A percentile compares a stretch with the other conserved stretches of the same genome.
Conservation (phyloP, 163 green algal species). For the Picocystis sp. region DNA sequence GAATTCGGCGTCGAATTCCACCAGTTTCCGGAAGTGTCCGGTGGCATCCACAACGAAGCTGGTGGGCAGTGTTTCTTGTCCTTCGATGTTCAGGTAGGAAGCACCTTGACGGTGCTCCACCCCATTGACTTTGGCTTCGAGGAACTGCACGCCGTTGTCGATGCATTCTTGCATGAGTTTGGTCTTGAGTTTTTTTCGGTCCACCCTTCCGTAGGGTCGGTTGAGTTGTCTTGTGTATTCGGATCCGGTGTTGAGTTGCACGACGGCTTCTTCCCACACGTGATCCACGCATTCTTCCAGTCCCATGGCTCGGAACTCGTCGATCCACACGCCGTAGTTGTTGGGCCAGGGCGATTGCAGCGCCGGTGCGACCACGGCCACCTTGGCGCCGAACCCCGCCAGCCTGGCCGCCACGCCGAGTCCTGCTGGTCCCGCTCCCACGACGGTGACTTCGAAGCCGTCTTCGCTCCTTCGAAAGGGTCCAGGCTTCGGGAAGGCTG, state of each 20-base stretch:
- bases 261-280: constrained; percentile 67
- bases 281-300: constrained; percentile 77
- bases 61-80: constrained; percentile 27
- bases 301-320: constrained; percentile 91
- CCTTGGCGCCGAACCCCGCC: constrained; percentile 1
- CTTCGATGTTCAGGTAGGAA: background rate
- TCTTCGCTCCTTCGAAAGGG: too few species aligned
- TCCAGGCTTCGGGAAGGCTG: too few species aligned
- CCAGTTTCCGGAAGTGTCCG: constrained; percentile 63
- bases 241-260: constrained; percentile 62
- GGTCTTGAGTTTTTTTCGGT: constrained; percentile 72
- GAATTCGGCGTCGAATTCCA: constrained; percentile 67
- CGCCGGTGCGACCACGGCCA: constrained; percentile 62
- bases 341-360: constrained; percentile 74
- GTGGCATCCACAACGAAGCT: constrained; percentile 55
- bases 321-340: constrained; percentile 96
- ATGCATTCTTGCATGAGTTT: constrained; percentile 63
- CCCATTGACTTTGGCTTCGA: constrained; percentile 30
- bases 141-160: constrained; percentile 57
- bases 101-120: constrained; percentile 6
- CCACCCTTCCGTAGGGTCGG: constrained; percentile 75
- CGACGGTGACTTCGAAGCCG: background rate
- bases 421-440: constrained; percentile 1
- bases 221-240: constrained; percentile 33
- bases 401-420: constrained; percentile 5